Conservation (phyloP, 1,139 yeast species). For the Zygosaccharomyces sapae region DNA sequence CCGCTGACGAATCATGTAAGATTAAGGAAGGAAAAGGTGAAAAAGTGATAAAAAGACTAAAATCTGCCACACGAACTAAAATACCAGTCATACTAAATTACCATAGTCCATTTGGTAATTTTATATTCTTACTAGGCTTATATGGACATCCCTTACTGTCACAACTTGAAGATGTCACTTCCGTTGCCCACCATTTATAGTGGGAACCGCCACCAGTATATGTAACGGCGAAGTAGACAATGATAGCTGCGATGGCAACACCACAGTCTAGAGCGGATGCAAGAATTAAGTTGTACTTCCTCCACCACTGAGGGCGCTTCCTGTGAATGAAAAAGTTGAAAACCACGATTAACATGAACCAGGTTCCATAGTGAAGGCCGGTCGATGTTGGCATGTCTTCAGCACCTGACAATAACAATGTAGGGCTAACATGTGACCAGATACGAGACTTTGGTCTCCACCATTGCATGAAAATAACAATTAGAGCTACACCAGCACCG, state of each 20-base stretch:
- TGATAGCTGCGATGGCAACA: constrained; percentile 7
- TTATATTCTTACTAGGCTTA: constrained; percentile 14
- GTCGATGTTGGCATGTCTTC: constrained; percentile 52
- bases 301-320: constrained; percentile 56
- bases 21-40: no score
- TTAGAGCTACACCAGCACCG: constrained; percentile 44
- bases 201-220: constrained; percentile 1
- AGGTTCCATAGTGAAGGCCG: constrained; percentile 46
- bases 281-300: constrained; percentile 55
- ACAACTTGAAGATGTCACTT: constrained; percentile 41
- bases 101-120: constrained; percentile 12
- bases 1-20: no score
- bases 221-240: constrained; percentile 1
- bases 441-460: constrained; percentile 47
- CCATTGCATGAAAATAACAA: constrained; percentile 45
- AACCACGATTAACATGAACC: constrained; percentile 44
- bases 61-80: no score
- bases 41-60: no score
- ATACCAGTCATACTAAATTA: background rate
- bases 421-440: constrained; percentile 42
- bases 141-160: constrained; percentile 38
- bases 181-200: constrained; percentile 5
- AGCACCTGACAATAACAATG: constrained; percentile 48
- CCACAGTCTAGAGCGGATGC: constrained; percentile 49
- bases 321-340: constrained; percentile 50